Conservation (phyloP, 2,329 filamentous ascomycete species). For the Beauveria brongniartii region DNA sequence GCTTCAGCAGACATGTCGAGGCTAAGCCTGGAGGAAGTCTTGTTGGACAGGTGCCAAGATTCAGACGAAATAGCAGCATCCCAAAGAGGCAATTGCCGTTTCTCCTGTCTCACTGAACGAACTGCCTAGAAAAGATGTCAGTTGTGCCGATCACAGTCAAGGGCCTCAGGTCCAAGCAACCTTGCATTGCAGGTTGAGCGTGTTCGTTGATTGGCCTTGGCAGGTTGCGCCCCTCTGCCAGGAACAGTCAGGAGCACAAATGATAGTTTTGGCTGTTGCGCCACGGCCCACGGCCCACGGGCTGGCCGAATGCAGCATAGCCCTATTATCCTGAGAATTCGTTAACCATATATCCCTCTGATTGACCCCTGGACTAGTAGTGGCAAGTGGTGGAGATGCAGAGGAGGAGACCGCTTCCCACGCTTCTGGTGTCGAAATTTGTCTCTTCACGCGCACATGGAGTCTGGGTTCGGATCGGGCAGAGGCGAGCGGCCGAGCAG, state of each 20-base stretch:
- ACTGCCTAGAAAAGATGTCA: background rate
- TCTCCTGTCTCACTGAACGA: background rate
- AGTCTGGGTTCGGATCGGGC: slow-evolving; percentile 2
- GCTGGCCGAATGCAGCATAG: background rate
- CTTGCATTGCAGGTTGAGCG: background rate
- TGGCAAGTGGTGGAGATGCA: background rate
- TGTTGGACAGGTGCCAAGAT: background rate
- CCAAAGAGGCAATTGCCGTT: slow-evolving; percentile 3
- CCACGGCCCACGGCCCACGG: background rate
- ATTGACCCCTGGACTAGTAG: background rate
- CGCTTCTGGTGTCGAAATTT: background rate
- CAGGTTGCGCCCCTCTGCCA: background rate
- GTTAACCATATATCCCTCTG: too few relatives aligned
- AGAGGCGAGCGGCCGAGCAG: background rate
- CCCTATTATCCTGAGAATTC: too few relatives aligned
- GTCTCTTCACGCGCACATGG: slow-evolving; percentile 2
- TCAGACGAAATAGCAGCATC: background rate
- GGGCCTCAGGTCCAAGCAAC: background rate
- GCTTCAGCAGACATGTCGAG: background rate
- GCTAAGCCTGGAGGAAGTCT: background rate
- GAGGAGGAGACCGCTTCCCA: background rate
- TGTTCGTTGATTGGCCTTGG: background rate
- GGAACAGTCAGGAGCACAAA: background rate
- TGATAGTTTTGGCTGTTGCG: background rate
- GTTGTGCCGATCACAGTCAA: background rate